These are phyloP conservation scores for Huntiella abstrusa DNA, from an alignment of 2,329 filamentous ascomycete genomes.

Conservation along the genomic window DNA sequence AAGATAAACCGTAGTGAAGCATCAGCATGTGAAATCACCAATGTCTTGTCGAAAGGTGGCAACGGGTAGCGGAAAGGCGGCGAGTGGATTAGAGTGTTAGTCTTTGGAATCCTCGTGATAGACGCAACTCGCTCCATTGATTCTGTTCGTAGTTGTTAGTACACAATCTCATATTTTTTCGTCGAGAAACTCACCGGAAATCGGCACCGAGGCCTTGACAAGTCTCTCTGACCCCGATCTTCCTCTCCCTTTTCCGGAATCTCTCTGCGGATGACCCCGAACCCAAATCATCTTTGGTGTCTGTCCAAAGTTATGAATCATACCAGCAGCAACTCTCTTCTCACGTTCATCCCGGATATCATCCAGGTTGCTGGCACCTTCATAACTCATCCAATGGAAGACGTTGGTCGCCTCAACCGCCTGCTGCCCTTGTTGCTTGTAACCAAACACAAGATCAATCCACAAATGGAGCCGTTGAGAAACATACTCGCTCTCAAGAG, in stretches of 20 bases:
- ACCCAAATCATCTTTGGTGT: constrained; percentile 90
- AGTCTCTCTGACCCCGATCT: constrained; percentile 24
- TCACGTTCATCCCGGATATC: constrained; percentile 78
- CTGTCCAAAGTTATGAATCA: constrained; percentile 97
- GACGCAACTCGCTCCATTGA: constrained; percentile 65
- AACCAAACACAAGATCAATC: constrained; percentile 92
- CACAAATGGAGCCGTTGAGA: constrained; percentile 78
- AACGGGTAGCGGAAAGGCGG: constrained; percentile 75
- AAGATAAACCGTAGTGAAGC: constrained; percentile 83
- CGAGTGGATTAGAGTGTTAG: constrained; percentile 67
- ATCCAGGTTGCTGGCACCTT: constrained; percentile 82
- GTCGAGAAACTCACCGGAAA: constrained; percentile 19
- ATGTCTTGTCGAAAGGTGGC: constrained; percentile 77
- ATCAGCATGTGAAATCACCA: constrained; percentile 93
- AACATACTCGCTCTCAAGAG: constrained; percentile 81
- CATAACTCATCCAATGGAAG: constrained; percentile 89
- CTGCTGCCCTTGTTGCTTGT: constrained; percentile 81
- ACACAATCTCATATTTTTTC: not conserved
- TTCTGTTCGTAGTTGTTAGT: constrained; percentile 25
- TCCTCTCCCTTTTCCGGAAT: constrained; percentile 18
- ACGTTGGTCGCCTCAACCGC: constrained; percentile 86
- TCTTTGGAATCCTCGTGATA: constrained; percentile 57
- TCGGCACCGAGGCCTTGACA: constrained; percentile 57
- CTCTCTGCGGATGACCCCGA: constrained; percentile 58
- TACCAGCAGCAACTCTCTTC: constrained; percentile 72